Conservation (phyloP, 345 rosid species). For the Populus simonii region DNA sequence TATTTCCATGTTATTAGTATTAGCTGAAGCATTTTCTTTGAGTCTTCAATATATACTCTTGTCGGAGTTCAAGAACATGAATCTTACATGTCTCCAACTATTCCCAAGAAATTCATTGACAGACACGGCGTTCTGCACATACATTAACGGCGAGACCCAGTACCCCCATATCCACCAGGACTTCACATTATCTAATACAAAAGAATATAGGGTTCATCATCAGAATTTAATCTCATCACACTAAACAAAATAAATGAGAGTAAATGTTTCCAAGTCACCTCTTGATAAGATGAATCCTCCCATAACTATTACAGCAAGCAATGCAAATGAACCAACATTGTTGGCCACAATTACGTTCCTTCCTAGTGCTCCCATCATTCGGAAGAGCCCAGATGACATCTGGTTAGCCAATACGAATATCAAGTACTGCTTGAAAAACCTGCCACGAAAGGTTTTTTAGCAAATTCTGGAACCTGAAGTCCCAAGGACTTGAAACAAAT, state of each 20-base stretch:
- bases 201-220: conserved; percentile 3
- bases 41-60: not conserved
- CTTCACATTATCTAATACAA: conserved; percentile 43
- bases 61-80: not conserved
- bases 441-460: conserved; percentile 22
- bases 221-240: conserved; percentile 11
- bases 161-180: conserved; percentile 75
- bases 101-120: conserved; percentile 67
- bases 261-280: conserved; percentile 24
- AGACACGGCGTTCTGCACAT: conserved; percentile 52
- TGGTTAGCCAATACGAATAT: conserved; percentile 42
- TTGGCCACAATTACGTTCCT: conserved; percentile 60
- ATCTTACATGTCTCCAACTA: conserved; percentile 56
- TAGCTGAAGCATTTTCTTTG: not conserved
- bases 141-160: conserved; percentile 68
- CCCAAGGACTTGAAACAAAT: not conserved
- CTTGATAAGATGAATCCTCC: conserved; percentile 62
- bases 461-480: conserved; percentile 5
- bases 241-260: not conserved
- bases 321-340: conserved; percentile 50
- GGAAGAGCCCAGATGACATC: conserved; percentile 61
- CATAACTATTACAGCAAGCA: conserved; percentile 43
- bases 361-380: conserved; percentile 53
- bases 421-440: conserved; percentile 55
- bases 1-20: not conserved